phyloP scores from a whole-genome alignment of 2,329 filamentous ascomycete genomes.

The Hortaea werneckii region DNA sequence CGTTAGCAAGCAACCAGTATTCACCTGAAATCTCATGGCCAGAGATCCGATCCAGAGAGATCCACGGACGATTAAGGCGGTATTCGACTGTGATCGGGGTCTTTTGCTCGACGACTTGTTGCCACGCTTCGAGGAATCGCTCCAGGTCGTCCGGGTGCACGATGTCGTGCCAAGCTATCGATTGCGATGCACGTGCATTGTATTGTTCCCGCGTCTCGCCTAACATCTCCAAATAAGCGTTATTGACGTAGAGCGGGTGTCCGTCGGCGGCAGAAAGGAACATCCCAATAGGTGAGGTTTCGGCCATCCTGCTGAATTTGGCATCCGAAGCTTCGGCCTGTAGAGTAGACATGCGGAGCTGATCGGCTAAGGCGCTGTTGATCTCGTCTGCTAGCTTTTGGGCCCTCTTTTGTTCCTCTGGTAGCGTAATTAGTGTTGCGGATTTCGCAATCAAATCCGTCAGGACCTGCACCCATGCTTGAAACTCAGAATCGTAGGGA shows the following conservation, averaged over 20 bases:
- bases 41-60: slow-evolving; percentile 16
- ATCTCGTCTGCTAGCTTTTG: slow-evolving; percentile 27
- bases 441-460: slow-evolving; percentile 29
- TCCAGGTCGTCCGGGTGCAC: slow-evolving; percentile 27
- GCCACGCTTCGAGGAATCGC: slow-evolving; percentile 23
- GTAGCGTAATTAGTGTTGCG: slow-evolving; percentile 30
- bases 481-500: slow-evolving; percentile 30
- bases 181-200: background rate
- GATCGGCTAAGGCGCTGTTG: slow-evolving; percentile 28
- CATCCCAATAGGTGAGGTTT: slow-evolving; percentile 31
- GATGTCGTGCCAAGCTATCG: slow-evolving; percentile 7
- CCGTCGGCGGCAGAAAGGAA: slow-evolving; percentile 26
- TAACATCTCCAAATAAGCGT: slow-evolving; percentile 30
- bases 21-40: slow-evolving; percentile 18
- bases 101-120: slow-evolving; percentile 22
- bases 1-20: slow-evolving; percentile 24
- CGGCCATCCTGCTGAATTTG: slow-evolving; percentile 31
- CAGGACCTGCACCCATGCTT: slow-evolving; percentile 27
- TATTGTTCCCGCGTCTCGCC: slow-evolving; percentile 13
- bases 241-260: slow-evolving; percentile 30
- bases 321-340: slow-evolving; percentile 27
- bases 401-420: slow-evolving; percentile 24
- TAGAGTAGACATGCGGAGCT: slow-evolving; percentile 21
- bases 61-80: slow-evolving; percentile 28
- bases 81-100: slow-evolving; percentile 28